Percentiles rank a stretch among this genome's conserved stretches.
Evolutionary conservation across 495 filamentous ascomycete species (phyloP).

Genomic region (Podospora didyma): DNA sequence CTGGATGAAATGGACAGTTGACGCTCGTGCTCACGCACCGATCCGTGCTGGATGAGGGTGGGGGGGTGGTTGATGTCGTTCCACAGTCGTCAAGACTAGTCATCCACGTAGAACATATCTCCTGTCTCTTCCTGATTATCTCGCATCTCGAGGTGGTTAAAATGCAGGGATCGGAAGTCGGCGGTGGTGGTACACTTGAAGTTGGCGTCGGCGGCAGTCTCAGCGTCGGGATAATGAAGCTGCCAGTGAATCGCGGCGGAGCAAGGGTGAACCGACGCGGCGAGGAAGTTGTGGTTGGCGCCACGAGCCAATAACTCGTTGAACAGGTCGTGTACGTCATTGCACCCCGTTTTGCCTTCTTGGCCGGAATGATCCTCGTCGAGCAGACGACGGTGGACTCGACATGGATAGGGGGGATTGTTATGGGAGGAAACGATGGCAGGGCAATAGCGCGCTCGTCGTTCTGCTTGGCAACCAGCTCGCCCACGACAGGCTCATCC

Average conservation of each 20-base stretch:
- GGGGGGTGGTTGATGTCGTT: background rate
- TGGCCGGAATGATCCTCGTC: too few species aligned
- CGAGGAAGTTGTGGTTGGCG: background rate
- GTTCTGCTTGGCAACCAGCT: background rate
- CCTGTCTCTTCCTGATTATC: too few species aligned
- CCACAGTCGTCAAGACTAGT: background rate
- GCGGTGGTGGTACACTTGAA: too few species aligned
- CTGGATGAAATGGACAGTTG: background rate
- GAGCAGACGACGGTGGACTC: too few species aligned
- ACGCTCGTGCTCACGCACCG: background rate
- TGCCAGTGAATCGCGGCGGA: background rate
- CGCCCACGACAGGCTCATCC: background rate
- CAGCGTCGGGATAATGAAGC: background rate
- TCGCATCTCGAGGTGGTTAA: too few species aligned
- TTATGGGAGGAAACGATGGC: background rate
- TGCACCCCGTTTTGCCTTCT: too few species aligned
- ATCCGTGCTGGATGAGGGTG: background rate
- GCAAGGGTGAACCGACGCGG: background rate
- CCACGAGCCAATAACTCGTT: background rate
- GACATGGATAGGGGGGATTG: too few species aligned
- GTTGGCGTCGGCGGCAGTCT: too few species aligned
- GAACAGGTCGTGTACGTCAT: background rate
- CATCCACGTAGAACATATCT: background rate
- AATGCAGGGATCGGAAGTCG: too few species aligned
- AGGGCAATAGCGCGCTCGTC: background rate